Conservation (phyloP, 441 rosid species). For the Pelargonium citronellum region DNA sequence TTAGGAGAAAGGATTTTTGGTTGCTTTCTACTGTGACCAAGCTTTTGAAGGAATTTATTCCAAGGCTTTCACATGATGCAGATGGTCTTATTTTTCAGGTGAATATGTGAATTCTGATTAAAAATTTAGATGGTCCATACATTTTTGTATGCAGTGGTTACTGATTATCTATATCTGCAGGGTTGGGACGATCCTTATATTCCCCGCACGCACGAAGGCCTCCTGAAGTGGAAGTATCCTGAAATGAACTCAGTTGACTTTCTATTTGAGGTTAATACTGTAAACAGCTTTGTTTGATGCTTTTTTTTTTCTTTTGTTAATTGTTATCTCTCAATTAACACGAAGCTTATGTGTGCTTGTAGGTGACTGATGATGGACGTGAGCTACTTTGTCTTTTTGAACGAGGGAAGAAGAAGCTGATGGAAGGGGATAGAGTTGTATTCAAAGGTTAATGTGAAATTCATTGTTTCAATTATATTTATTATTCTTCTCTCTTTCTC, state of each 20-base stretch:
- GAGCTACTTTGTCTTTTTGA: constrained; percentile 59
- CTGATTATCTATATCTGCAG: constrained; percentile 34
- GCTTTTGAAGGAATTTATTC: constrained; percentile 86
- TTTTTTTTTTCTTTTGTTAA: too few species aligned
- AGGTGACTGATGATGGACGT: constrained; percentile 61
- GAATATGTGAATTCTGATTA: constrained; percentile 6
- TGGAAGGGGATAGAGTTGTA: constrained; percentile 72
- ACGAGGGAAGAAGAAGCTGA: constrained; percentile 73
- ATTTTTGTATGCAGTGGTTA: background rate
- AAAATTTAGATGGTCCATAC: background rate
- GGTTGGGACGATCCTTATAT: constrained; percentile 99
- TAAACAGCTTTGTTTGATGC: background rate
- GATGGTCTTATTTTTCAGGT: constrained; percentile 99
- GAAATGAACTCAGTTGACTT: constrained; percentile 94
- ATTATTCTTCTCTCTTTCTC: background rate
- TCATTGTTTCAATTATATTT: background rate
- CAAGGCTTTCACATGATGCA: constrained; percentile 94
- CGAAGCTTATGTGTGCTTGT: constrained; percentile 19
- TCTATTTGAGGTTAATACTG: constrained; percentile 63
- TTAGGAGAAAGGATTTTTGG: constrained; percentile 98
- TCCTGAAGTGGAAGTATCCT: constrained; percentile 96
- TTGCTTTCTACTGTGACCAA: constrained; percentile 80
- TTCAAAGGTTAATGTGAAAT: constrained; percentile 56
- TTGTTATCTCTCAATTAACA: constrained; percentile 7
- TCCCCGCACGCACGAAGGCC: constrained; percentile 94